Percentiles rank a stretch among this genome's conserved stretches.
Evolutionary conservation across 2,329 filamentous ascomycete genomes (phyloP).

Genomic region (Lasiodiplodia hormozganensis): DNA sequence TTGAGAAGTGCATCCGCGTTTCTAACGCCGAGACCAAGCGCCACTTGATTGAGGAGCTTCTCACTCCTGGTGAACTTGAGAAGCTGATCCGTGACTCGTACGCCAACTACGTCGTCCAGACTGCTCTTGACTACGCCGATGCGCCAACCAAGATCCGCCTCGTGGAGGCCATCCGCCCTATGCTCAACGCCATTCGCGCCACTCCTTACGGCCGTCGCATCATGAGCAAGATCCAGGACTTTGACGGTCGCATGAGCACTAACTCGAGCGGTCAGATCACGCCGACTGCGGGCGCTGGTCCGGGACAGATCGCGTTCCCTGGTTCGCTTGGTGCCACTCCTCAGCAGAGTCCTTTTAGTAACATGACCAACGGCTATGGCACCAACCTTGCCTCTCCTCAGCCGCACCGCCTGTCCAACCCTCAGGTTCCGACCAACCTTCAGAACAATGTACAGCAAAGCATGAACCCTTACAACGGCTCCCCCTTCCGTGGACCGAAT

Average conservation of each 20-base stretch:
- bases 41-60: slow-evolving; percentile 84
- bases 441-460: slow-evolving; percentile 43
- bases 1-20: slow-evolving; percentile 90
- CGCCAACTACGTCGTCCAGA: slow-evolving; percentile 98
- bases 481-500: slow-evolving; percentile 3
- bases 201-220: slow-evolving; percentile 96
- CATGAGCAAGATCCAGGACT: slow-evolving; percentile 78
- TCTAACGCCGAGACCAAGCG: slow-evolving; percentile 77
- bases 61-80: slow-evolving; percentile 77
- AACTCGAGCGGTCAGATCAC: slow-evolving; percentile 23
- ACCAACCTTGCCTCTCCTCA: slow-evolving; percentile 28
- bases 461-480: not conserved
- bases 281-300: slow-evolving; percentile 15
- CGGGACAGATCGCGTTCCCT: slow-evolving; percentile 16
- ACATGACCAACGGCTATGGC: slow-evolving; percentile 28
- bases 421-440: slow-evolving; percentile 44
- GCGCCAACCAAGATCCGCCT: slow-evolving; percentile 56
- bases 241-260: slow-evolving; percentile 46
- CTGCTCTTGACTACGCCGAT: slow-evolving; percentile 71
- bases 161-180: slow-evolving; percentile 83
- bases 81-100: slow-evolving; percentile 89
- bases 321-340: not conserved
- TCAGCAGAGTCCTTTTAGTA: slow-evolving; percentile 21
- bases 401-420: slow-evolving; percentile 36
- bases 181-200: slow-evolving; percentile 82